Percentiles rank a stretch among this genome's conserved stretches.
Evolutionary conservation across 2,329 filamentous ascomycete species (phyloP).

Genomic region (Herpotrichia juniperi): DNA sequence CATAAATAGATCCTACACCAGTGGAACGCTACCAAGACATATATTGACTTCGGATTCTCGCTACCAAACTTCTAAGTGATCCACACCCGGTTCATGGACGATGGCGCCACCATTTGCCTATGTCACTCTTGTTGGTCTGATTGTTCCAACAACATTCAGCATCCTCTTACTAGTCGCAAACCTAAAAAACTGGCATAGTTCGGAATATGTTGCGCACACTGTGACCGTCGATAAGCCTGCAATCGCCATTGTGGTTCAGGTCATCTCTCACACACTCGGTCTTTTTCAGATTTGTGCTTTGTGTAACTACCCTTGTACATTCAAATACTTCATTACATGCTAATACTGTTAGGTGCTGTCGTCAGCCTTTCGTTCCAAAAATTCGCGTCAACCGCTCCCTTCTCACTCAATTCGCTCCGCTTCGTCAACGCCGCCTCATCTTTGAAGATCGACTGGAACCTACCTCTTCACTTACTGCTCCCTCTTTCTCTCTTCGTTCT

Average conservation of each 20-base stretch:
- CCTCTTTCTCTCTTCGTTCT: conserved; percentile 1
- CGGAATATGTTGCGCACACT: neutral
- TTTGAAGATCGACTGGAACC: neutral
- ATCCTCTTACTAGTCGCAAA: neutral
- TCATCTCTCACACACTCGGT: neutral
- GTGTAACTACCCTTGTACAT: neutral
- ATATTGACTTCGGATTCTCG: too few species aligned
- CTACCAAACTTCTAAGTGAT: too few species aligned
- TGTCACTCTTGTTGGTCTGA: neutral
- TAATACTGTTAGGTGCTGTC: neutral
- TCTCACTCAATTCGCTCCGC: conserved; percentile 2
- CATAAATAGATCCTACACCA: too few species aligned
- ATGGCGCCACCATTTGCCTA: neutral
- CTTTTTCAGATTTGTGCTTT: neutral
- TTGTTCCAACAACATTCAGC: neutral
- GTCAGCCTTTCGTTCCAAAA: neutral
- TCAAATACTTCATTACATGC: neutral
- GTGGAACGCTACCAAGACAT: too few species aligned
- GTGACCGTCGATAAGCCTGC: neutral
- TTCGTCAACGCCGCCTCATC: neutral
- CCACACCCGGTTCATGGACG: too few species aligned
- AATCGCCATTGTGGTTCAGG: neutral
- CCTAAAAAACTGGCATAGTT: neutral
- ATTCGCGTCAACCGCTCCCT: neutral
- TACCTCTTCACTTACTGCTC: neutral